phyloP scores from a whole-genome alignment of 2,329 filamentous ascomycete genomes.

The Xylaria sp. region DNA sequence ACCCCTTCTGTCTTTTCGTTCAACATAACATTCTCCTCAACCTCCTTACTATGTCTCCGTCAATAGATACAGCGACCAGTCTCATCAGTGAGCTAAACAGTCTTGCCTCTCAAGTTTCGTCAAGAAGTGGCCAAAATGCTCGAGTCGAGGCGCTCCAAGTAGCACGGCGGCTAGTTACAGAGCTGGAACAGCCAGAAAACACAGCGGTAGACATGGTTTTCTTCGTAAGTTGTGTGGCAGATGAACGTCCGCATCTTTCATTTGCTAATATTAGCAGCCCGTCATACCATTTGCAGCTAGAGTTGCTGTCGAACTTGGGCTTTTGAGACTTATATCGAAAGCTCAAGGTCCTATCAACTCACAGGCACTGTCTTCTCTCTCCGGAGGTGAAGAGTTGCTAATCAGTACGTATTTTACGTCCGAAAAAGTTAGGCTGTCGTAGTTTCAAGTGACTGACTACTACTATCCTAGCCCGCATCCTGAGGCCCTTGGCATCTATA shows the following conservation, averaged over 20 bases:
- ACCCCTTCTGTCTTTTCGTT: too few species aligned
- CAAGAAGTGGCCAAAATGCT: background rate
- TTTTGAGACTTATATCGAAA: constrained; percentile 36
- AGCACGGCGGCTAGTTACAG: constrained; percentile 7
- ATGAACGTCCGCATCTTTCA: background rate
- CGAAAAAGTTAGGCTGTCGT: background rate
- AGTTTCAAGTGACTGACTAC: background rate
- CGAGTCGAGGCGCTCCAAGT: background rate
- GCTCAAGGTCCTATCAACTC: constrained; percentile 27
- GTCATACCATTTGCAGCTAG: constrained; percentile 33
- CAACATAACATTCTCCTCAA: too few species aligned
- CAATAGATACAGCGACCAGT: too few species aligned
- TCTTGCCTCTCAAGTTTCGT: too few species aligned
- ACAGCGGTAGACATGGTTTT: constrained; percentile 27
- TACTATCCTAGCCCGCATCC: constrained; percentile 4
- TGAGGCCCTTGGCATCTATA: constrained; percentile 33
- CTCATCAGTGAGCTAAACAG: too few species aligned
- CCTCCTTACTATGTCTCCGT: too few species aligned
- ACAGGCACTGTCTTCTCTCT: constrained; percentile 28
- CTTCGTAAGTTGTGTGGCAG: constrained; percentile 20
- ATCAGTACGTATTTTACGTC: too few species aligned
- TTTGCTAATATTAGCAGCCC: constrained; percentile 22
- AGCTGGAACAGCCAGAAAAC: constrained; percentile 26
- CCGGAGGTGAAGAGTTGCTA: constrained; percentile 36
- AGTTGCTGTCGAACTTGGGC: constrained; percentile 33